Base-by-base conservation (phyloP, 2,329 filamentous ascomycete genomes). In the Meredithiella fracta region DNA sequence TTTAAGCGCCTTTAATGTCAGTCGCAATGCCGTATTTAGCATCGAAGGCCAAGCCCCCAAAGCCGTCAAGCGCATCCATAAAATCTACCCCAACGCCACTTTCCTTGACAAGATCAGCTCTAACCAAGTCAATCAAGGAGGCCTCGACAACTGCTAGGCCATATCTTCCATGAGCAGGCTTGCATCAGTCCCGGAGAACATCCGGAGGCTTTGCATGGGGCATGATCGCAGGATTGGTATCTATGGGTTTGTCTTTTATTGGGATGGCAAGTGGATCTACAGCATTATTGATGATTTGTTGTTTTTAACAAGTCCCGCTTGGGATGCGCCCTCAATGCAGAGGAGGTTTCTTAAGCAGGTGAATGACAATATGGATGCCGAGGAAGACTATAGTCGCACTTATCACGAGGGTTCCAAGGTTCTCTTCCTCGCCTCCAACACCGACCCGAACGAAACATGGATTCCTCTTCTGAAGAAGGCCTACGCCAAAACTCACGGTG, bases 271-370 rank as follows among this genome's bases (percentile, higher is more conserved):
- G 67, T 95, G 88, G 89, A 85, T 91, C 57, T 88, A 89, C 62
- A 89, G 86, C 58, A 90, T 95, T 60, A 81, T 95, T 58, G 89
- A 95, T 64, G 89, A 95, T 67, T 94, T 94, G 68, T 74, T 95
- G 2, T 94, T 86, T 65, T 76, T 94, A 17, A 86, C 83, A 59
- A 86, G 85, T 1, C 84, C 86, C 3, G 83, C 85, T 64, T 94
- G 87, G 71, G 86, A 94, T 61, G 85, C 86, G 34, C 83, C 80
- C 1, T 82, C 85, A 53, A 76, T 85, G 65, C 84, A 89, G 64
- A 79, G 86, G 40, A 77, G 85, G 55, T 73, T 88, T 23, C 77
- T 88, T 64, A 79, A 88, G 62, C 82, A 88, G 63, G 80, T 87
- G 51, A 85, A 87, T 64, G 78, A 83, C 55, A 81, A 82, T 53